Evolutionary conservation across 495 filamentous ascomycete species (phyloP).

Genomic region (Penicillium pancosmium): DNA sequence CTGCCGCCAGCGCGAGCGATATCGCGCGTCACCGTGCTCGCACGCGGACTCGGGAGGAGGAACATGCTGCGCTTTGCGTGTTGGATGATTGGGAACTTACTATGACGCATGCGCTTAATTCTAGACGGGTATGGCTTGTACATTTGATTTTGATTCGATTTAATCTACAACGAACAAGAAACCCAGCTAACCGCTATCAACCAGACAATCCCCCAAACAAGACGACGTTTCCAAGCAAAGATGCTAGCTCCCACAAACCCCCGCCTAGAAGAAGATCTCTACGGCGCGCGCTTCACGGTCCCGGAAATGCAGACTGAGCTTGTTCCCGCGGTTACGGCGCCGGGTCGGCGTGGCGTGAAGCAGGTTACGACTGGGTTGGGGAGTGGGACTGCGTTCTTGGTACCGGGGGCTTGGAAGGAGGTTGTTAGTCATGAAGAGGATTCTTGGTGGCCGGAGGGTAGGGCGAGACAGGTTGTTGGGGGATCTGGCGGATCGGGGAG

Average conservation of each 20-base stretch:
- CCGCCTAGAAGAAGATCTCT: conserved; percentile 31
- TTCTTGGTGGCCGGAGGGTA: conserved; percentile 24
- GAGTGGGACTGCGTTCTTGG: conserved; percentile 15
- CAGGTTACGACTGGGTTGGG: conserved; percentile 9
- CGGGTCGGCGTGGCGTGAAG: conserved; percentile 2
- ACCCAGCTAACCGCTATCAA: conserved; percentile 1
- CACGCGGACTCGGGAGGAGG: conserved; percentile 36
- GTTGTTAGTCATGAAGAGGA: conserved; percentile 21
- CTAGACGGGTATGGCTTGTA: conserved; percentile 29
- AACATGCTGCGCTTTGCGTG: conserved; percentile 40
- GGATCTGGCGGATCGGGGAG: background rate
- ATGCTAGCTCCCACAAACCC: conserved; percentile 37
- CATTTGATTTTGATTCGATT: background rate
- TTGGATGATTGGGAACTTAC: conserved; percentile 40
- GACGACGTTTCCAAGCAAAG: conserved; percentile 41
- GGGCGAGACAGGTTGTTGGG: background rate
- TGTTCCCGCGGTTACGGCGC: background rate
- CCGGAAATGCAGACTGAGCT: conserved; percentile 17
- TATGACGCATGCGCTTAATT: conserved; percentile 37
- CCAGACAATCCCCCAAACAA: conserved; percentile 45
- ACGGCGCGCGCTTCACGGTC: conserved; percentile 33
- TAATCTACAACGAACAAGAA: background rate
- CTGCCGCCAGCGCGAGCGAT: background rate
- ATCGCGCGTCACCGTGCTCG: conserved; percentile 3
- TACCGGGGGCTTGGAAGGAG: conserved; percentile 19